phyloP scores from a whole-genome alignment of 2,329 filamentous ascomycete genomes.

The Phialophora chinensis region DNA sequence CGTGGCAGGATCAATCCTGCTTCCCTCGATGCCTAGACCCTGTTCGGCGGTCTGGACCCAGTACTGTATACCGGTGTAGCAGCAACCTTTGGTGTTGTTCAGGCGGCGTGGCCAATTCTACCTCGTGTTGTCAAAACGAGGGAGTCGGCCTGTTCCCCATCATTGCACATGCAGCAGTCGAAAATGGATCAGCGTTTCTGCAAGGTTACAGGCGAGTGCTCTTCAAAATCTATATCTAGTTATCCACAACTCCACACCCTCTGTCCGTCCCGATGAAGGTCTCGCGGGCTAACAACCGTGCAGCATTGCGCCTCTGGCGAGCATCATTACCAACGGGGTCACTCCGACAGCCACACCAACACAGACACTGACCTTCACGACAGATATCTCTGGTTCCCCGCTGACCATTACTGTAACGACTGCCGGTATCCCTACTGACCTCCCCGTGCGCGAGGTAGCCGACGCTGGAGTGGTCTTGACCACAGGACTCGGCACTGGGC shows the following conservation, averaged over 20 bases:
- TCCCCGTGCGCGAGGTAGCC: background rate
- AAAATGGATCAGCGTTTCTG: constrained; percentile 23
- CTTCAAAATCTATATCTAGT: background rate
- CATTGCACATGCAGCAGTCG: constrained; percentile 5
- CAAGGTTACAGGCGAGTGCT: constrained; percentile 12
- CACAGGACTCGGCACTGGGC: constrained; percentile 14
- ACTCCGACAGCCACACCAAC: background rate
- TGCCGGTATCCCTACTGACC: background rate
- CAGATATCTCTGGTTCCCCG: constrained; percentile 15
- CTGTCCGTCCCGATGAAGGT: background rate
- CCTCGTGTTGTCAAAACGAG: constrained; percentile 23
- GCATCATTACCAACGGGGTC: constrained; percentile 8
- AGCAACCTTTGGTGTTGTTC: constrained; percentile 21
- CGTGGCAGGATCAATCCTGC: constrained; percentile 20
- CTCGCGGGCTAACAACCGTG: background rate
- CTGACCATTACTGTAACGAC: constrained; percentile 16
- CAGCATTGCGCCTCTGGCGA: constrained; percentile 20
- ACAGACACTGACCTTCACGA: constrained; percentile 17
- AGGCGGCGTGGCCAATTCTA: constrained; percentile 15
- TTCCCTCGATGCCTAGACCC: constrained; percentile 13
- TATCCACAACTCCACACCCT: background rate
- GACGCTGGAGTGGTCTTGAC: background rate
- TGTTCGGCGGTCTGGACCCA: background rate
- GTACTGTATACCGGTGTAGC: constrained; percentile 22
- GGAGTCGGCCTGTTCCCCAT: constrained; percentile 16